Evolutionary conservation across 2,329 filamentous ascomycete species (phyloP).

Genomic region (Colletotrichum sp.): DNA sequence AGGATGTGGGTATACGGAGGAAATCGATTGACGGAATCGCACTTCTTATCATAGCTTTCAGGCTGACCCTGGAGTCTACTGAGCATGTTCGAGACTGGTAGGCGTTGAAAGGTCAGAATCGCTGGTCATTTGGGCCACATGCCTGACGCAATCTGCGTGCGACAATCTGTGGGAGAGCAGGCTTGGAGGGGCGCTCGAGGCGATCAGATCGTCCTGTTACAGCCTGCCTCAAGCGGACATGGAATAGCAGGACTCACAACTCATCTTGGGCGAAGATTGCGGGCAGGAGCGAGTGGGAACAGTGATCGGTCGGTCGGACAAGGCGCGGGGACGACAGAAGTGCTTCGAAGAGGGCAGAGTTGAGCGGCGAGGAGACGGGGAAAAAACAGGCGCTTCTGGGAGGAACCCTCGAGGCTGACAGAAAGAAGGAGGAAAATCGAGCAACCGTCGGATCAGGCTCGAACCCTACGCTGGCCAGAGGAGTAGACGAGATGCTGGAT

Average conservation of each 20-base stretch:
- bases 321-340: neutral
- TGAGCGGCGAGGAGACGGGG: slow-evolving; percentile 9
- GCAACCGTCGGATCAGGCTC: slow-evolving; percentile 8
- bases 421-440: slow-evolving; percentile 8
- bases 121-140: neutral
- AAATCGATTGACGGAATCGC: slow-evolving; percentile 33
- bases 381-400: slow-evolving; percentile 6
- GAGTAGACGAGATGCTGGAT: slow-evolving; percentile 14
- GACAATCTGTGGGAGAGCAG: neutral
- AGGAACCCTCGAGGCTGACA: slow-evolving; percentile 1
- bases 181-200: neutral
- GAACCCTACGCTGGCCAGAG: slow-evolving; percentile 11
- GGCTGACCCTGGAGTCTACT: slow-evolving; percentile 97
- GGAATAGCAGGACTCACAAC: slow-evolving; percentile 36
- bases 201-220: neutral
- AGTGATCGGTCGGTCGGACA: neutral
- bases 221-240: neutral
- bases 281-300: neutral
- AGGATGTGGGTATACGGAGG: slow-evolving; percentile 10
- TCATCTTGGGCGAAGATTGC: slow-evolving; percentile 33
- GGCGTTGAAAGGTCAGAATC: slow-evolving; percentile 26
- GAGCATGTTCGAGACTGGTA: slow-evolving; percentile 82
- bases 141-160: neutral
- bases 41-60: slow-evolving; percentile 99
- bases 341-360: neutral